phyloP scores from a whole-genome alignment of 1,284 basidiomycete genomes.

The Cutaneotrichosporon curvatum region DNA sequence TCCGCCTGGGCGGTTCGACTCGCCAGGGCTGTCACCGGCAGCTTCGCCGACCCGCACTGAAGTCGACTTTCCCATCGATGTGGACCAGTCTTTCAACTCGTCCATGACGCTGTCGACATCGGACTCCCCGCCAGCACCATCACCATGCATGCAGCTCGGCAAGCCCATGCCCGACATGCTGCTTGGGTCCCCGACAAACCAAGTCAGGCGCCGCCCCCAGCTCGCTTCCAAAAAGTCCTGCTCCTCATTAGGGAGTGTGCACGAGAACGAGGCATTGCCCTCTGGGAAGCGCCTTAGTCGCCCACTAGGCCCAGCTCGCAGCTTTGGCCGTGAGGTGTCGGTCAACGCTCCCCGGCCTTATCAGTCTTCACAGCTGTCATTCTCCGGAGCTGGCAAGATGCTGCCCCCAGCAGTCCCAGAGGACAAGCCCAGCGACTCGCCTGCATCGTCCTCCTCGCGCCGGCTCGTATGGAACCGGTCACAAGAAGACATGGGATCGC shows the following conservation, averaged over 20 bases:
- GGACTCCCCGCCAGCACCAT: constrained; percentile 22
- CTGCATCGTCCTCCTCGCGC: constrained; percentile 2
- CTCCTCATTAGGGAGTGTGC: background rate
- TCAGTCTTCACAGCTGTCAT: constrained; percentile 4
- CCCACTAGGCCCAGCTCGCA: constrained; percentile 12
- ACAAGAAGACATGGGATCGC: constrained; percentile 30
- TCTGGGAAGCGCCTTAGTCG: no score
- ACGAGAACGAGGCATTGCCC: background rate
- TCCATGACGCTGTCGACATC: constrained; percentile 37
- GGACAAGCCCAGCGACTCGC: constrained; percentile 9
- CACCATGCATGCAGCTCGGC: constrained; percentile 11
- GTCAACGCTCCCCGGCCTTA: constrained; percentile 12
- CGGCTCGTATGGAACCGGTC: constrained; percentile 37
- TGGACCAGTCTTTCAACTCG: constrained; percentile 46
- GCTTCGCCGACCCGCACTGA: constrained; percentile 41
- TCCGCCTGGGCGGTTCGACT: constrained; percentile 26
- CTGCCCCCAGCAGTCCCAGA: constrained; percentile 34
- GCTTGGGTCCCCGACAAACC: background rate
- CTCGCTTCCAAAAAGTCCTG: background rate
- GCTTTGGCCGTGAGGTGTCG: constrained; percentile 38
- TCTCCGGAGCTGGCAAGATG: constrained; percentile 30
- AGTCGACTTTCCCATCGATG: constrained; percentile 40
- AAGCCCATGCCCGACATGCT: constrained; percentile 2
- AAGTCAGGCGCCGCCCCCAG: background rate
- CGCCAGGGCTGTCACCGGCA: constrained; percentile 18